Conservation (phyloP, 169 alveolate species). For the Toxoplasma gondii region DNA sequence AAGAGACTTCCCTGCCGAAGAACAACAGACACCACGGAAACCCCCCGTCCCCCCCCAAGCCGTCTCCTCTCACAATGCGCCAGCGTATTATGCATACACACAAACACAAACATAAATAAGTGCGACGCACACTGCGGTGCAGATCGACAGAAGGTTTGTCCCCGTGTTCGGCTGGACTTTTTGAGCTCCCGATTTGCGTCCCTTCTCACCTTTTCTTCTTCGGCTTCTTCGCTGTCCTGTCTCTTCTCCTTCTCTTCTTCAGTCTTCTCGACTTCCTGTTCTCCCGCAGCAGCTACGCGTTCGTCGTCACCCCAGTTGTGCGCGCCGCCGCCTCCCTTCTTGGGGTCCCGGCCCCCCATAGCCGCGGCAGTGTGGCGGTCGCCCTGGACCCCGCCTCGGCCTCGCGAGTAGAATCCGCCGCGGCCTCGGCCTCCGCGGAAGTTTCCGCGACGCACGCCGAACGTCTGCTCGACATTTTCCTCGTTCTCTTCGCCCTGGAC, state of each 20-base stretch:
- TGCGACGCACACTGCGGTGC: too few relatives aligned
- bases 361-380: not conserved
- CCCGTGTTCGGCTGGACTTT: too few relatives aligned
- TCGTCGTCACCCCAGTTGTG: conserved; percentile 36
- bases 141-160: too few relatives aligned
- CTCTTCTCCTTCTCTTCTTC: not conserved
- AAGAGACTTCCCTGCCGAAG: too few relatives aligned
- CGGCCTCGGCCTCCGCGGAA: conserved; percentile 21
- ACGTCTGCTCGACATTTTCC: not conserved
- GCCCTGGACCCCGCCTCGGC: conserved; percentile 1
- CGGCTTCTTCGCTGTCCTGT: not conserved
- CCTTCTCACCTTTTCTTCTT: conserved; percentile 45
- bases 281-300: not conserved
- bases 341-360: not conserved
- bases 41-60: too few relatives aligned
- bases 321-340: conserved; percentile 15
- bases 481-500: not conserved
- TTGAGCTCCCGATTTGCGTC: too few relatives aligned
- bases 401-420: not conserved
- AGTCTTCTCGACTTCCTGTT: not conserved
- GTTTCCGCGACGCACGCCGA: not conserved
- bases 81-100: too few relatives aligned
- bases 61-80: too few relatives aligned
- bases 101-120: too few relatives aligned
- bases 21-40: too few relatives aligned